A percentile compares a stretch with the other conserved stretches of the same genome.
Evolutionary conservation across 331 rosid species (phyloP).

Genomic region (Malus hybrid): DNA sequence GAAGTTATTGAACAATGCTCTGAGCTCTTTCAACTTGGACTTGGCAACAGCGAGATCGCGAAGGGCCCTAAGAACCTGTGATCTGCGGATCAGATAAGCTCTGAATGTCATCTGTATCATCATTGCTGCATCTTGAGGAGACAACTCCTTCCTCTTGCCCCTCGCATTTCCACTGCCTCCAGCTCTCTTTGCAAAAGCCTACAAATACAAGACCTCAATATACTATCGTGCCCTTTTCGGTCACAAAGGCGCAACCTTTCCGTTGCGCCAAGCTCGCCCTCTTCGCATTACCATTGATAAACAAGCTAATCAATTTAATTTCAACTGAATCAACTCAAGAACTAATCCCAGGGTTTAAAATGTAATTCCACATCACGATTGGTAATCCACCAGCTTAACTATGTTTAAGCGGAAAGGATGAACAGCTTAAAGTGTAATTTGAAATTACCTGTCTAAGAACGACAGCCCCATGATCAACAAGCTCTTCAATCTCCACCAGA

Average conservation of each 20-base stretch:
- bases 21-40: conserved; percentile 73
- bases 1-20: conserved; percentile 63
- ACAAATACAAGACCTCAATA: background rate
- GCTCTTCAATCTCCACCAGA: conserved; percentile 75
- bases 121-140: conserved; percentile 82
- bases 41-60: conserved; percentile 77
- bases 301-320: too few relatives aligned
- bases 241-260: too few relatives aligned
- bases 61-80: conserved; percentile 78
- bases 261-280: too few relatives aligned
- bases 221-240: too few relatives aligned
- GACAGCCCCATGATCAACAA: conserved; percentile 38
- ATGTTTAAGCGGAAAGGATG: background rate
- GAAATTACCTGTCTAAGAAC: conserved; percentile 67
- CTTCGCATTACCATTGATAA: too few relatives aligned
- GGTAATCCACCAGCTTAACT: background rate
- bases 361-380: background rate
- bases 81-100: conserved; percentile 71
- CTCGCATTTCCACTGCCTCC: conserved; percentile 37
- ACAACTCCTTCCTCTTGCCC: conserved; percentile 82
- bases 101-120: conserved; percentile 69
- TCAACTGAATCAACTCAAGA: background rate
- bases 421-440: background rate
- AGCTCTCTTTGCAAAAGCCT: conserved; percentile 76
- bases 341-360: background rate